Evolutionary conservation across 345 rosid species (phyloP), one percentile per base, ranked within the genome.

Genomic region (Cardamine resedifolia): DNA sequence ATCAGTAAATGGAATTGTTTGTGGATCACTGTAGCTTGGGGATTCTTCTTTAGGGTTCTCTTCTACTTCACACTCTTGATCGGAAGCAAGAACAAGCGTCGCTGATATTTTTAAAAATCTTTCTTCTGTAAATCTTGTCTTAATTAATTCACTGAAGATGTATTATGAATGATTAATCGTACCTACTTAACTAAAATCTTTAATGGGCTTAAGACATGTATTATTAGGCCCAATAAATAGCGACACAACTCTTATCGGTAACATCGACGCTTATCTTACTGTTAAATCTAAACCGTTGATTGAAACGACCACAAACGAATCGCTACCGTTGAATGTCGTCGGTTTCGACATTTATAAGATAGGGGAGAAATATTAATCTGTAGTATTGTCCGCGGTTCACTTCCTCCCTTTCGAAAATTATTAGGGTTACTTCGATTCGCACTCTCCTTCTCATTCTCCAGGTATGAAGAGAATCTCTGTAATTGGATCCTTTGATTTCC

Each of bases 61-160:
- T 94, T 94, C 72, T 94, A 91, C 80, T 84, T 89, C 4, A 59
- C 88, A 2, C 81, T 94, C 73, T 73, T 89, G 84, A 20, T 88
- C 12, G 98, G 96, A 6, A 88, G 98, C 84, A 94, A 89, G 86
- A 94, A 91, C 83, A 91, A 86, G 81, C 85, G 98, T 56, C 86
- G 80, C 47, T 90, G 65, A 85, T 30, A n/a, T n/a, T n/a, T 38
- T 28, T 38, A 2, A 58, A 45, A 57, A 67, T 53, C 2, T 52
- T 3, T 18, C 5, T 24, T 18, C 11, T 67, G 38, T 67, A 10
- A 16, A 10, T 38, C 43, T 38, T 55, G 1, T 15, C 26, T 33
- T 34, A 4, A n/a, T n/a, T 41, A 15, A 41, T 41, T 15, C 18
- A 41, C 18, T 41, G 5, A 41, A 2, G 9, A 45, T 57, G 62